These are phyloP conservation scores for Mycogone perniciosa DNA, from an alignment of 2,329 filamentous ascomycete genomes.

Conservation along the genomic window DNA sequence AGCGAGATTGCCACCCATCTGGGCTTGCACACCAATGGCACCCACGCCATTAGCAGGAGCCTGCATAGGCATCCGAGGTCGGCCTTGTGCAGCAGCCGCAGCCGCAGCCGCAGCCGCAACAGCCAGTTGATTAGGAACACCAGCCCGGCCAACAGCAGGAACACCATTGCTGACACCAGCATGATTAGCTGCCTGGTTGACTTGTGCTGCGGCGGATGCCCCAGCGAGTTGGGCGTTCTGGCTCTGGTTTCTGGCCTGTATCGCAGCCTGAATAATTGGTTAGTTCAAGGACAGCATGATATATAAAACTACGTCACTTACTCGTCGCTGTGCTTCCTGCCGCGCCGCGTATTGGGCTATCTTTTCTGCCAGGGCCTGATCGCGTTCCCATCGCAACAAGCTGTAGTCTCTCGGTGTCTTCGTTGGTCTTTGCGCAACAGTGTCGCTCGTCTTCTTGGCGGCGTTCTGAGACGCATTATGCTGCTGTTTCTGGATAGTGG, in stretches of 20 bases:
- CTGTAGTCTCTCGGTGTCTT: constrained; percentile 91
- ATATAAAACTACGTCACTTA: constrained; percentile 30
- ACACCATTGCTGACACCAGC: constrained; percentile 23
- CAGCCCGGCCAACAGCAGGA: constrained; percentile 28
- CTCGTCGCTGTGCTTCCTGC: constrained; percentile 53
- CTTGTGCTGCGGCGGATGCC: constrained; percentile 31
- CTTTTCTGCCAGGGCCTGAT: constrained; percentile 59
- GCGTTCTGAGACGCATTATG: constrained; percentile 73
- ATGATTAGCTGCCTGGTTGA: constrained; percentile 23
- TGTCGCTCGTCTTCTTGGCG: constrained; percentile 73
- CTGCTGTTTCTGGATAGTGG: constrained; percentile 77
- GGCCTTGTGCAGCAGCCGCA: constrained; percentile 36
- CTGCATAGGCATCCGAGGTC: constrained; percentile 49
- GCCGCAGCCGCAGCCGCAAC: constrained; percentile 35
- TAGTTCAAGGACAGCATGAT: constrained; percentile 21
- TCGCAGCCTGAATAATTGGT: constrained; percentile 28
- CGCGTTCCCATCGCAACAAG: constrained; percentile 78
- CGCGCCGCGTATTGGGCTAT: constrained; percentile 51
- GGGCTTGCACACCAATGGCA: constrained; percentile 38
- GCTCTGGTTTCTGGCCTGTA: constrained; percentile 42
- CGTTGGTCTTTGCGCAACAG: constrained; percentile 42
- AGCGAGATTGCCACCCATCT: constrained; percentile 44
- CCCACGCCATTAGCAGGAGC: constrained; percentile 46
- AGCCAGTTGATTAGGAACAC: constrained; percentile 39
- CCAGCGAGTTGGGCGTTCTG: constrained; percentile 41